A percentile compares a stretch with the other conserved stretches of the same genome.
Conservation (phyloP, 768 basidiomycete species). For the Lentinula raphanica region DNA sequence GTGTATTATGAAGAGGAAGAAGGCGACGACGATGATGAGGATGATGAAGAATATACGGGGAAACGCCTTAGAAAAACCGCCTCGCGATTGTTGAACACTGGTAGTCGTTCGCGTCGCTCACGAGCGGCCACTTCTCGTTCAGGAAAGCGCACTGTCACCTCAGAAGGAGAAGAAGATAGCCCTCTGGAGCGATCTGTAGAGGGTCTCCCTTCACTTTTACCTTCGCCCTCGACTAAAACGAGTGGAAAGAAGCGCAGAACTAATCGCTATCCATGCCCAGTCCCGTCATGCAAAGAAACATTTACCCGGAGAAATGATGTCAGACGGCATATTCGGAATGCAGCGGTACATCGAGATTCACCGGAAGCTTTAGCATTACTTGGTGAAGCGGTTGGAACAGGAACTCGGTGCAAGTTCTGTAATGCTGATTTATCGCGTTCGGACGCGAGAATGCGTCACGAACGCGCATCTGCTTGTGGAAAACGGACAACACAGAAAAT, state of each 20-base stretch:
- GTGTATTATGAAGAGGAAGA: not conserved
- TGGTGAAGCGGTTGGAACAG: not conserved
- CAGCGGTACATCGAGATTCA: conserved; percentile 11
- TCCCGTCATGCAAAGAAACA: conserved; percentile 11
- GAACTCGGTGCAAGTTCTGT: conserved; percentile 12
- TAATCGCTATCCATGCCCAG: conserved; percentile 11
- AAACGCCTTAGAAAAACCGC: not conserved
- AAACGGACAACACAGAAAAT: conserved; percentile 12
- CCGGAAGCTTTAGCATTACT: conserved; percentile 8
- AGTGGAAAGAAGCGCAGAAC: conserved; percentile 12
- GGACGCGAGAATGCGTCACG: conserved; percentile 14
- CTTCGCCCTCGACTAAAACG: not conserved
- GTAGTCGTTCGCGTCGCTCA: not conserved
- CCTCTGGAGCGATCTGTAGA: not conserved
- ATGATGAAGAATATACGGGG: not conserved
- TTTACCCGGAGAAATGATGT: conserved; percentile 15
- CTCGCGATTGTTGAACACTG: not conserved
- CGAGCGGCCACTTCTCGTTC: not conserved
- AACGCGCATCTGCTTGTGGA: conserved; percentile 12
- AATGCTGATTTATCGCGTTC: conserved; percentile 12
- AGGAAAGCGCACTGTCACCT: not conserved
- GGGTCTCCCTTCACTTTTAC: not conserved
- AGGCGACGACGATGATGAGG: not conserved
- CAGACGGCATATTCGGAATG: conserved; percentile 9
- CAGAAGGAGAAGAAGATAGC: conserved; percentile 4